These are phyloP conservation scores for Eruca vesicaria DNA, from an alignment of 441 rosid species.

Conservation along the genomic window DNA sequence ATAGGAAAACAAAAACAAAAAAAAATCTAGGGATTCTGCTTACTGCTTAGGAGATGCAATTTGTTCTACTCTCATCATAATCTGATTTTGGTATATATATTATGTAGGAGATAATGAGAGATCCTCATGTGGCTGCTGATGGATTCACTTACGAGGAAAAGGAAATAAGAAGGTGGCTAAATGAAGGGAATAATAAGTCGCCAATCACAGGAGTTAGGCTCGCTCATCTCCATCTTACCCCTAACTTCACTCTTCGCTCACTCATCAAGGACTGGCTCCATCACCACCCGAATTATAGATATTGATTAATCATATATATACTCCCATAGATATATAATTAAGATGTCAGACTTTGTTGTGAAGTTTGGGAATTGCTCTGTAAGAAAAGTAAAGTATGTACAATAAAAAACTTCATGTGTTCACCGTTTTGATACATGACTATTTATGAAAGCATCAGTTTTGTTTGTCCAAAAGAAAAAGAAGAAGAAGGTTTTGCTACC, in stretches of 20 bases:
- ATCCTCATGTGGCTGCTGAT: constrained; percentile 64
- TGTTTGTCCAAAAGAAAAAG: neutral
- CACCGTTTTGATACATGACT: neutral
- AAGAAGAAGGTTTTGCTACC: neutral
- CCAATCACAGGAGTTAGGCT: constrained; percentile 49
- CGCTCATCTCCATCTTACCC: constrained; percentile 38
- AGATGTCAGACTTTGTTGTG: neutral
- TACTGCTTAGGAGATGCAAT: neutral
- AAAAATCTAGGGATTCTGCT: neutral
- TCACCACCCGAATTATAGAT: constrained; percentile 10
- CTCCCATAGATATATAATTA: neutral
- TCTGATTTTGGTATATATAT: neutral
- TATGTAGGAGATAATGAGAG: constrained; percentile 57
- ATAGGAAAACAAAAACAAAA: neutral
- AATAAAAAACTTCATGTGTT: neutral
- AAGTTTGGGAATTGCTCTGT: neutral
- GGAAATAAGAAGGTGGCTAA: constrained; percentile 45
- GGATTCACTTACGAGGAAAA: constrained; percentile 56
- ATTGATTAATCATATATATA: neutral
- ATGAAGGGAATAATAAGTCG: constrained; percentile 41
- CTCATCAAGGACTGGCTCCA: constrained; percentile 56
- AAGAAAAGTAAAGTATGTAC: neutral
- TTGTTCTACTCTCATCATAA: neutral
- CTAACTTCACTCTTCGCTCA: constrained; percentile 59
- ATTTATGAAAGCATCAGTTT: neutral